Evolutionary conservation across 345 rosid species (phyloP).

Genomic region (Brassica cretica): DNA sequence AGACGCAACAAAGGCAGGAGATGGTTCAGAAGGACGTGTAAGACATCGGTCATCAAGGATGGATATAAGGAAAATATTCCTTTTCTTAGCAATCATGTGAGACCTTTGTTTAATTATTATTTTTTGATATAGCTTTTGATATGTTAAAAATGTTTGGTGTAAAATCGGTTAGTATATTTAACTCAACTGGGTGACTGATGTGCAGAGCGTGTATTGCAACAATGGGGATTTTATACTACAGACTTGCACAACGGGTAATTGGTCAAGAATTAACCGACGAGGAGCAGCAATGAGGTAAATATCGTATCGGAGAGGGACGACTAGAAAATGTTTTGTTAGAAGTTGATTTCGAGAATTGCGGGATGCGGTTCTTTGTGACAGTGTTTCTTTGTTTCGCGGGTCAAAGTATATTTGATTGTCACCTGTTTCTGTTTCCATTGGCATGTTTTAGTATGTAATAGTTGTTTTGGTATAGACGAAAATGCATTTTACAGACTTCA

Average conservation of each 20-base stretch:
- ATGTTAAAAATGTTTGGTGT: background rate
- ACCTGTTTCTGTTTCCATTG: background rate
- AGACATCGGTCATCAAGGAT: conserved; percentile 75
- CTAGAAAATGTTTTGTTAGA: background rate
- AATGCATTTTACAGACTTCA: background rate
- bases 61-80: conserved; percentile 87
- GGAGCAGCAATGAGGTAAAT: conserved; percentile 53
- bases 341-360: background rate
- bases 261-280: conserved; percentile 55
- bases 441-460: background rate
- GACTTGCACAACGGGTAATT: conserved; percentile 80
- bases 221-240: conserved; percentile 93
- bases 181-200: background rate
- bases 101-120: conserved; percentile 10
- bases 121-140: background rate
- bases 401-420: background rate
- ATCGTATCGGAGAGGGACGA: background rate
- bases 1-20: conserved; percentile 64
- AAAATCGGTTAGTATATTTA: no score
- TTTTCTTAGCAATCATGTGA: conserved; percentile 90
- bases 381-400: background rate
- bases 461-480: conserved; percentile 12
- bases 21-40: conserved; percentile 59
- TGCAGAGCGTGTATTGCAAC: conserved; percentile 99
- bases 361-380: background rate